Evolutionary conservation across 352 stramenopile genomes (phyloP), one percentile per base, ranked within the genome.

Genomic region (Saprolegnia parasitica): DNA sequence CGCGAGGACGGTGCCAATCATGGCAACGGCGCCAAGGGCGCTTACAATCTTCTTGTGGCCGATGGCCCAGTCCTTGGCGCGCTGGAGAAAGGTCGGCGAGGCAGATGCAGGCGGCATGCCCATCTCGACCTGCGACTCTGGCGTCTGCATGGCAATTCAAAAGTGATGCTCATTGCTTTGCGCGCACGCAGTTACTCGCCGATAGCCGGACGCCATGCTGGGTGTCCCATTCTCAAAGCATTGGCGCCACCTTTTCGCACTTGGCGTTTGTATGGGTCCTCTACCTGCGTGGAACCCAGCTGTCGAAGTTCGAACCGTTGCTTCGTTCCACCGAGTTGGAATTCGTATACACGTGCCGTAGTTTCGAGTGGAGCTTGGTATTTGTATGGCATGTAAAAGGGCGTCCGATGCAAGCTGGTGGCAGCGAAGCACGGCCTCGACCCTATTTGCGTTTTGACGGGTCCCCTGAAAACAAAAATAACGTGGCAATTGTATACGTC

Each of bases 1-100:
- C 10, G 29, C 62, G 32, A 68, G 42, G 3, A 68, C 45, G 0
- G 47, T 58, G 47, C 62, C 62, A 58, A 68, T 32, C 16, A 68
- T 37, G 39, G 62, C 62, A 2, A 68, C 21, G 18, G 62, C 62
- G 15, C 32, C 39, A 18, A 68, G 20, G n/a, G 47, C 21, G 3
- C 21, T 42, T 9, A 55, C 62, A 20, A 37, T 61, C n/a, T 37
- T 49, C 47, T 68, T 68, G 50, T 68, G 52, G 24, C 24, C n/a
- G 8, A 60, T 16, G 16, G 52, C 35, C 52, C 52, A 60, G 3
- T 15, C 20, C 24, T 40, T 35, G 24, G 52, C 52, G 4, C 20
- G 11, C 35, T 60, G 52, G 24, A 60, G 20, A 16, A 60, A 24
- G 11, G 52, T 26, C 24, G 52, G 52, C 35, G 24, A 3, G 11